Base-by-base conservation (phyloP, 2,329 filamentous ascomycete species). In the Tolypocladium nubicola region DNA sequence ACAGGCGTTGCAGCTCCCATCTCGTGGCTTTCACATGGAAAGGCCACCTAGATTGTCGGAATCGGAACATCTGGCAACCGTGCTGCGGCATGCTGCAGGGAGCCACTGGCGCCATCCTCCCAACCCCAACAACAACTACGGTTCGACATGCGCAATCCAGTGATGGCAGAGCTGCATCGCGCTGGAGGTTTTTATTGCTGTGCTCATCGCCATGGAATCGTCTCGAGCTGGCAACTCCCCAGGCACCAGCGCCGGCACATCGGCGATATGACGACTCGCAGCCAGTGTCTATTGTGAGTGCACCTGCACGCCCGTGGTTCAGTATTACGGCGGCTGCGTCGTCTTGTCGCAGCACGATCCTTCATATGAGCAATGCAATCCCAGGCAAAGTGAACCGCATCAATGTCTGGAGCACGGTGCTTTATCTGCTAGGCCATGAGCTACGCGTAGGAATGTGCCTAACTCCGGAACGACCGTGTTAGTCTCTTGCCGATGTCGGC, bases 401-500 rank as follows among this genome's bases (percentile, higher is more conserved):
- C 14, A 26, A 9, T 9, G 26, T 33, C n/a, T 11, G 4, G 26
- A 14, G 5, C 33, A 19, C 0, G 5, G 45, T n/a, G 14, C 30
- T 50, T n/a, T 19, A 6, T 33, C 19, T 4, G 4, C 14, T 30
- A 9, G 45, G 23, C 16, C 5, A 30, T 3, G 23, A 47, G 43
- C 45, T 8, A 30, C 26, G 45, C 23, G 26, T 8, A 8, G 40
- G 40, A 9, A 45, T 13, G 43, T 45, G 16, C 43, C 43, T 16
- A 30, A 30, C 26, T 33, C 45, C 7, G 2, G 13, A 30, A 30
- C 26, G 6, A 6, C 26, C 41, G 41, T 37, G 19, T 45, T 33
- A 52, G 49, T 21, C 30, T n/a, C 26, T 60, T 59, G 62, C 63
- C 63, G 62, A 64, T 33, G 35, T 64, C 64, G 64, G 64, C 61